Evolutionary conservation across 768 basidiomycete genomes (phyloP).

Genomic region (Boletus eberwhitei): DNA sequence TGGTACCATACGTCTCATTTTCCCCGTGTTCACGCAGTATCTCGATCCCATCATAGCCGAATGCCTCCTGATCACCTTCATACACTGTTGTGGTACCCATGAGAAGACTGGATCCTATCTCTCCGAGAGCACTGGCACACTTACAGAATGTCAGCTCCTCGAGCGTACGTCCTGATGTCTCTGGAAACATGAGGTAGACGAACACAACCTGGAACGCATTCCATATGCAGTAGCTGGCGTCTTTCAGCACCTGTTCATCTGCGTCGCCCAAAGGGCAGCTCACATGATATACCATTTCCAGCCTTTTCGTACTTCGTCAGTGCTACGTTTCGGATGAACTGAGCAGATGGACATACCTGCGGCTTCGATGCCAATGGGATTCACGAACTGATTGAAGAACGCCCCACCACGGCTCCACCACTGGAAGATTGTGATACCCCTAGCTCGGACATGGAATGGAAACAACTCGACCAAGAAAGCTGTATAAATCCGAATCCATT

Average conservation of each 20-base stretch:
- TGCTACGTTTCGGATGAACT: neutral
- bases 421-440: slow-evolving; percentile 60
- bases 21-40: neutral
- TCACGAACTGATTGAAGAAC: slow-evolving; percentile 11
- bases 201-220: slow-evolving; percentile 12
- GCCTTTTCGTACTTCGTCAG: slow-evolving; percentile 2
- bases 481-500: slow-evolving; percentile 18
- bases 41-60: neutral
- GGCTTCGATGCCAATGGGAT: slow-evolving; percentile 15
- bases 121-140: neutral
- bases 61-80: neutral
- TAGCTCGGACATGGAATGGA: slow-evolving; percentile 60
- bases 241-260: neutral
- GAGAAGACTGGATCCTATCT: neutral
- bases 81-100: neutral
- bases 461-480: slow-evolving; percentile 66
- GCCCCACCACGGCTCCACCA: slow-evolving; percentile 44
- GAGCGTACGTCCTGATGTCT: slow-evolving; percentile 13
- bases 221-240: slow-evolving; percentile 8
- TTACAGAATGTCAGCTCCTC: slow-evolving; percentile 15
- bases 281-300: slow-evolving; percentile 14
- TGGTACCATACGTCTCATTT: neutral
- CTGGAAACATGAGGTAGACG: slow-evolving; percentile 14
- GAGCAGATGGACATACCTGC: slow-evolving; percentile 4
- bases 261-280: neutral